Conservation (phyloP, 352 stramenopile genomes). For the Chrysophaeum taylorii region DNA sequence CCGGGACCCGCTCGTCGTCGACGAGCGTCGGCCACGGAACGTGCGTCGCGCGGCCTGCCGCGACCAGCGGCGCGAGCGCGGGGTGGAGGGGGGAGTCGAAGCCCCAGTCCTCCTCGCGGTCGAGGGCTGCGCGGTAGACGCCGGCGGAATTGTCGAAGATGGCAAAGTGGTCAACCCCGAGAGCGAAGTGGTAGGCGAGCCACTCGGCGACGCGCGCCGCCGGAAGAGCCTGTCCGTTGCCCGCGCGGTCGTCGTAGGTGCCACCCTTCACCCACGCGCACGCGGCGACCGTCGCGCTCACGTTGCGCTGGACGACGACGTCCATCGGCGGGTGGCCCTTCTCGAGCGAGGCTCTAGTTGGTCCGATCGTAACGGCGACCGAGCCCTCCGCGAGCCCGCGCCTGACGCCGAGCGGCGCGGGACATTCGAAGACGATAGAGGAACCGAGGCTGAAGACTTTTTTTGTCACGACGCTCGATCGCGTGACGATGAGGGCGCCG, state of each 20-base stretch:
- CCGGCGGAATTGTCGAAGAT: conserved; percentile 1
- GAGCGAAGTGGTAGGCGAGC: neutral
- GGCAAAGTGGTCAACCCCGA: conserved; percentile 4
- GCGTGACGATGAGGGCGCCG: neutral
- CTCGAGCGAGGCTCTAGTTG: neutral
- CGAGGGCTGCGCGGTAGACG: neutral
- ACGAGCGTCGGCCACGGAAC: neutral
- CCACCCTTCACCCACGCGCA: conserved; percentile 9
- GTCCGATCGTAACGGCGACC: neutral
- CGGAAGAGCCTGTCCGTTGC: neutral
- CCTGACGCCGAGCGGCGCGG: neutral
- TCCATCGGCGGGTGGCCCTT: neutral
- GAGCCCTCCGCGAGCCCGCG: neutral
- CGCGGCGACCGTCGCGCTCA: neutral
- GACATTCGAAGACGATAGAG: neutral
- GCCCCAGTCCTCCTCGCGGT: neutral
- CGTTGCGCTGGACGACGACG: neutral
- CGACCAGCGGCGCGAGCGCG: neutral
- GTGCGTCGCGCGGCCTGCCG: neutral
- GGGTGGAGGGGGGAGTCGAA: neutral
- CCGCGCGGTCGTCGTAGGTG: neutral
- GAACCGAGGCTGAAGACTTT: no score
- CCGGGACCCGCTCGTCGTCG: neutral
- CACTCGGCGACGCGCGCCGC: conserved; percentile 12
- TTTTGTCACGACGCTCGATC: neutral